Evolutionary conservation across 2,329 filamentous ascomycete genomes (phyloP).

Genomic region (Claviceps quebecensis): DNA sequence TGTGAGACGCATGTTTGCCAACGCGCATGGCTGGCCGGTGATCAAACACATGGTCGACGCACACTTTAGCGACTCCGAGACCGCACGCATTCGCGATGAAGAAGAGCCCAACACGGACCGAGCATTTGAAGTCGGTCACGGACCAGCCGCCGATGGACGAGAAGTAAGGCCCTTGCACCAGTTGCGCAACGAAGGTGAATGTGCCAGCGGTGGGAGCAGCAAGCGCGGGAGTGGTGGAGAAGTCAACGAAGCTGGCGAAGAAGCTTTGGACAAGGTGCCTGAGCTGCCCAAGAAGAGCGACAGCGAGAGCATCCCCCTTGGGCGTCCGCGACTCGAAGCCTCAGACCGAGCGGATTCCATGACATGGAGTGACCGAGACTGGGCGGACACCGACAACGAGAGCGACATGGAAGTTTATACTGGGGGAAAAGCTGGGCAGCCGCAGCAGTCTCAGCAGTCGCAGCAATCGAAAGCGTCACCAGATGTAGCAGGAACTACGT

Average conservation of each 20-base stretch:
- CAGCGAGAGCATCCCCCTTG: constrained; percentile 10
- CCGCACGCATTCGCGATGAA: constrained; percentile 51
- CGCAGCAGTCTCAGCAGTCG: neutral
- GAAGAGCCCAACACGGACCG: constrained; percentile 54
- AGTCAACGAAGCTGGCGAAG: constrained; percentile 12
- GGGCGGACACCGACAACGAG: constrained; percentile 38
- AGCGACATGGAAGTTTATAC: constrained; percentile 19
- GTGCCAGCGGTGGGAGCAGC: constrained; percentile 6
- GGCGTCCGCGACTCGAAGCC: constrained; percentile 5
- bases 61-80: constrained; percentile 65
- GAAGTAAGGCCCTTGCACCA: constrained; percentile 38
- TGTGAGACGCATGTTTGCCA: constrained; percentile 89
- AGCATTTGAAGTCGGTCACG: constrained; percentile 44
- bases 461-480: neutral
- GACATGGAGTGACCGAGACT: constrained; percentile 54
- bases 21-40: constrained; percentile 95
- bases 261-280: constrained; percentile 30
- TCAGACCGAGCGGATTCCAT: constrained; percentile 34
- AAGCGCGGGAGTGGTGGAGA: constrained; percentile 11
- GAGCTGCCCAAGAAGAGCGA: constrained; percentile 25
- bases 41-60: constrained; percentile 89
- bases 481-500: constrained; percentile 7
- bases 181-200: constrained; percentile 7
- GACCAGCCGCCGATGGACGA: constrained; percentile 47
- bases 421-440: constrained; percentile 9